Evolutionary conservation across 164 flowering plant species (phyloP), one percentile per base, ranked within the genome.

Genomic region (Magnolia sinica): DNA sequence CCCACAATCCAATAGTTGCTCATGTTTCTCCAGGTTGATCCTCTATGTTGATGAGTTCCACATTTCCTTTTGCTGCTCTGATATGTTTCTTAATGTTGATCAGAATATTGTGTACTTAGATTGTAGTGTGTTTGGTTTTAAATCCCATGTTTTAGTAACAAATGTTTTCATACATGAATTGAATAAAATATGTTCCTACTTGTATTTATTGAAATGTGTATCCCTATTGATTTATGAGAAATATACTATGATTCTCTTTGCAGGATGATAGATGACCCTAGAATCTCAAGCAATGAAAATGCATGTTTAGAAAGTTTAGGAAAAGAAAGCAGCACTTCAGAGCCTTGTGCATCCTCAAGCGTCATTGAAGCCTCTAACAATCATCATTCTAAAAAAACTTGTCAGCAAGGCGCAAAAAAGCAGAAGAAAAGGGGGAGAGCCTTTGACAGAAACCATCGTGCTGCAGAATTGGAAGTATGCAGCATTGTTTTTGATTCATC

Each of bases 361-460:
- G 66, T 64, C 51, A 68, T 71, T 69, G 76, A 22, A 50, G 29
- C 27, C 19, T 14, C 61, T 31, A 19, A 66, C 16, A 68, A 67
- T 27, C 74, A 58, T 52, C 31, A n/a, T 80, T 77, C 76, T 66
- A 76, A 50, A 31, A 71, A 66, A 51, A 19, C 74, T n/a, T 68
- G 20, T 68, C 52, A 74, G 16, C 78, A 65, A 16, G 73, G 55
- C 23, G 63, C 74, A 75, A 78, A 71, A 71, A 87, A 76, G 82
- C 76, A 65, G 78, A 85, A 75, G 76, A 82, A 82, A 77, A 81
- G 82, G 68, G 84, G 84, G 37, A 84, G 82, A 81, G 11, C 63
- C 59, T 84, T 79, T 73, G 82, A 84, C 73, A 72, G 82, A 71
- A 31, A 79, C 70, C 67, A 16, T 50, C 82, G 79, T 77, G 82